These are phyloP conservation scores for Arachnomyces sp. DNA, from an alignment of 2,329 filamentous ascomycete species.

Conservation along the genomic window DNA sequence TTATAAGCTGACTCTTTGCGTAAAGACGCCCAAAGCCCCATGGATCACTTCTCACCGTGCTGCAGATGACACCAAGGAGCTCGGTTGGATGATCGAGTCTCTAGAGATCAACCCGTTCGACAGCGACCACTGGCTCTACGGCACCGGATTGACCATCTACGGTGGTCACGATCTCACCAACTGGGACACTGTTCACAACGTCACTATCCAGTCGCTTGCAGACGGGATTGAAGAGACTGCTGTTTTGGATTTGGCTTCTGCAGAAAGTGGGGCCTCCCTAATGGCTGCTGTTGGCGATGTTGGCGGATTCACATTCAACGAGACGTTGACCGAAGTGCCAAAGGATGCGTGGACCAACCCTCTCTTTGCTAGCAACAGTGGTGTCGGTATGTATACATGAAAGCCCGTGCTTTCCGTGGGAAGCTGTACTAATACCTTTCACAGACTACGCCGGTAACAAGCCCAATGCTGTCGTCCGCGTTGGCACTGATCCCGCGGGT, in stretches of 20 bases:
- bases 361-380: too few relatives aligned
- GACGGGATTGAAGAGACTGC: conserved; percentile 49
- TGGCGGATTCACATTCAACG: conserved; percentile 38
- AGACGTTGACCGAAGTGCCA: too few relatives aligned
- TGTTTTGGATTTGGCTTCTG: conserved; percentile 42
- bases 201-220: conserved; percentile 45
- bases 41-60: conserved; percentile 48
- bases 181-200: conserved; percentile 44
- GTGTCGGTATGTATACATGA: too few relatives aligned
- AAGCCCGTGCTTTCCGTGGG: too few relatives aligned
- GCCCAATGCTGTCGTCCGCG: conserved; percentile 40
- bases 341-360: too few relatives aligned
- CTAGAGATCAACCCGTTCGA: conserved; percentile 52
- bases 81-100: conserved; percentile 56
- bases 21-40: conserved; percentile 42
- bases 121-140: conserved; percentile 53
- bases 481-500: conserved; percentile 35
- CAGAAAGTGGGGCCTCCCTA: conserved; percentile 44
- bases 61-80: conserved; percentile 37
- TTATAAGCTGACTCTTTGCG: too few relatives aligned
- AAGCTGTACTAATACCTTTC: too few relatives aligned
- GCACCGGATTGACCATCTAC: conserved; percentile 49
- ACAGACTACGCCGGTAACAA: conserved; percentile 33
- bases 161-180: conserved; percentile 48
- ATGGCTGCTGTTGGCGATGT: conserved; percentile 46